These are phyloP conservation scores for Quercus lobata DNA, from an alignment of 331 rosid species.

Conservation along the genomic window DNA sequence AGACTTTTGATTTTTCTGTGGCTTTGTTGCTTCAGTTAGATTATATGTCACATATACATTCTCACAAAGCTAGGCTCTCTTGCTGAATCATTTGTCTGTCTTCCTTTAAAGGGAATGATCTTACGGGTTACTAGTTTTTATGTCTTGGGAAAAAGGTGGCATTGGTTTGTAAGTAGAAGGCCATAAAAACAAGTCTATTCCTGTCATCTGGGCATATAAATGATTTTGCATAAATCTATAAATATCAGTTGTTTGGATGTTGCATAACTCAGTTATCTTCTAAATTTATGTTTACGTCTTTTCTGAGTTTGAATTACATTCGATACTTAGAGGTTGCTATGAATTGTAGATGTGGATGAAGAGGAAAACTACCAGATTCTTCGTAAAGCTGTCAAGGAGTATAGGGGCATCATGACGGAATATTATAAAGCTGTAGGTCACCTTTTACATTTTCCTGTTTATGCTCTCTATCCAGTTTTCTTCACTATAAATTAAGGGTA, in stretches of 20 bases:
- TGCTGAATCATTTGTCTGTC: background rate
- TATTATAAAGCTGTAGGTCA: conserved; percentile 69
- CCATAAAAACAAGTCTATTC: background rate
- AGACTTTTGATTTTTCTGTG: background rate
- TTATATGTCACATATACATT: background rate
- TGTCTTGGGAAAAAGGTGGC: background rate
- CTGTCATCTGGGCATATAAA: background rate
- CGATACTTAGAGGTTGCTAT: background rate
- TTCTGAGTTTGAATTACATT: conserved; percentile 8
- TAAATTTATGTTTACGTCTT: background rate
- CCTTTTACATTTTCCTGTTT: conserved; percentile 7
- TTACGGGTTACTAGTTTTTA: background rate
- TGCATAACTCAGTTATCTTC: background rate
- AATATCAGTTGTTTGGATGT: background rate
- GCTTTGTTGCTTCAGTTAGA: background rate
- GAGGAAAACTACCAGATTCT: conserved; percentile 55
- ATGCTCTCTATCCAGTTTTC: conserved; percentile 12
- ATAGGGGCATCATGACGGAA: conserved; percentile 57
- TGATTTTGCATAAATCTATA: background rate
- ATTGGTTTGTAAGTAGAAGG: background rate
- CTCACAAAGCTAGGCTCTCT: background rate
- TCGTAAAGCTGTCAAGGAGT: conserved; percentile 75
- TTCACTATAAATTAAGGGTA: conserved; percentile 25
- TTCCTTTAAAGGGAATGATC: background rate
- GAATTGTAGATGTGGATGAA: conserved; percentile 52